Evolutionary conservation across 2,329 filamentous ascomycete genomes (phyloP).

Genomic region (Fusarium marasasianum): DNA sequence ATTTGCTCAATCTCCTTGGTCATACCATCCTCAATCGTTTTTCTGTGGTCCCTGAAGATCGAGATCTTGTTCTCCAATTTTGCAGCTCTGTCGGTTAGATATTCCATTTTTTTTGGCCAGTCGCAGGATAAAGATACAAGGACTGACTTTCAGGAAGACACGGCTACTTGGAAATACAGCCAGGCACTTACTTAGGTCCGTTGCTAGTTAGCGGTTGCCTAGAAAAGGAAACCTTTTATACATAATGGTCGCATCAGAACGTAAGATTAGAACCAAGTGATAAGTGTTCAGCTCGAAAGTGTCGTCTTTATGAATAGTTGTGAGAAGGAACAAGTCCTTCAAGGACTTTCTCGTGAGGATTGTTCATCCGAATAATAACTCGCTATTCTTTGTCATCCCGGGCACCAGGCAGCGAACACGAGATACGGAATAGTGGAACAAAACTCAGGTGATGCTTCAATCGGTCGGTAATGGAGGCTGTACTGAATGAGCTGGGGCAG

Average conservation of each 20-base stretch:
- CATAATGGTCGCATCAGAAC: neutral
- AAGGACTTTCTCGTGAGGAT: neutral
- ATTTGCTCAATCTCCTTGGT: neutral
- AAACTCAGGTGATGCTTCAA: neutral
- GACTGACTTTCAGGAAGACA: neutral
- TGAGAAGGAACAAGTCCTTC: neutral
- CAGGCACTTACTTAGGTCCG: neutral
- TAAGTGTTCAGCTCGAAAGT: neutral
- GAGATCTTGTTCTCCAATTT: neutral
- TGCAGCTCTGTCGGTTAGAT: neutral
- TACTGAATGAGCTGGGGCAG: neutral
- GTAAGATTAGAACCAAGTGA: neutral
- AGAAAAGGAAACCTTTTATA: neutral
- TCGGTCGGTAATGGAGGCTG: neutral
- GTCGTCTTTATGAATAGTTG: rapidly evolving
- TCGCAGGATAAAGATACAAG: neutral
- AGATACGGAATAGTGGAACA: neutral
- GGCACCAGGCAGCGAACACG: neutral
- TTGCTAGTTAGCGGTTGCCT: too few species aligned
- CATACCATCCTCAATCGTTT: neutral
- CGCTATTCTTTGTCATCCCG: neutral
- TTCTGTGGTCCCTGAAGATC: neutral
- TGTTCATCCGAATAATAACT: neutral
- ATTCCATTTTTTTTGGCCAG: neutral
- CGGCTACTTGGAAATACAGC: neutral